Evolutionary conservation across 2,329 filamentous ascomycete genomes (phyloP).

Genomic region (Cyphellophora attinorum): DNA sequence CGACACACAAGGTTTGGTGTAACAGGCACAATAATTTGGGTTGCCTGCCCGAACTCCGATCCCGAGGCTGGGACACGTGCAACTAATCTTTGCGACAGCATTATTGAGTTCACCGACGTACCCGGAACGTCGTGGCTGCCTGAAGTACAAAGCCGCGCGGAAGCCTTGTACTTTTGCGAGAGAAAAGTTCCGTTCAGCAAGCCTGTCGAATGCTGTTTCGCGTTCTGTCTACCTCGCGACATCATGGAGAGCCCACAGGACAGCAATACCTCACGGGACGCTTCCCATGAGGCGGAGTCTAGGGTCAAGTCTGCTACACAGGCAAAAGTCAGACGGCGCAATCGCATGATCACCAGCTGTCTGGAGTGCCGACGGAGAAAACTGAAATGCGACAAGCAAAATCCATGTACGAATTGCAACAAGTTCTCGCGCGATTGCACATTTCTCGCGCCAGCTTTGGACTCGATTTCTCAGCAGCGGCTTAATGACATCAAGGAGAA

Average conservation of each 20-base stretch:
- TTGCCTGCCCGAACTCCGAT: no score
- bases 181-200: not conserved
- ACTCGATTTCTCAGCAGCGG: constrained; percentile 59
- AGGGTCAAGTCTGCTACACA: constrained; percentile 8
- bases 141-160: not conserved
- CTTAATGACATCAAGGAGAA: constrained; percentile 71
- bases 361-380: constrained; percentile 66
- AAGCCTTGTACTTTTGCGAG: not conserved
- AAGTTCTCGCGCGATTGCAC: constrained; percentile 47
- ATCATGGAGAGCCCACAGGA: not conserved
- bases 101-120: no score
- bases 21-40: no score
- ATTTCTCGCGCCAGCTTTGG: constrained; percentile 59
- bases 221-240: not conserved
- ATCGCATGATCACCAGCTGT: constrained; percentile 60
- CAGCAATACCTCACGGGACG: constrained; percentile 1
- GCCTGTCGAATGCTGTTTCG: not conserved
- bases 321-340: constrained; percentile 43
- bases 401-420: constrained; percentile 56
- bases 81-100: no score
- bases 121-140: no score
- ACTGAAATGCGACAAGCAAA: constrained; percentile 65
- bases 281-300: constrained; percentile 1
- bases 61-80: no score
- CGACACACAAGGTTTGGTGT: no score